Conservation (phyloP, 2,329 filamentous ascomycete genomes). For the Rhinocladiella mackenziei region DNA sequence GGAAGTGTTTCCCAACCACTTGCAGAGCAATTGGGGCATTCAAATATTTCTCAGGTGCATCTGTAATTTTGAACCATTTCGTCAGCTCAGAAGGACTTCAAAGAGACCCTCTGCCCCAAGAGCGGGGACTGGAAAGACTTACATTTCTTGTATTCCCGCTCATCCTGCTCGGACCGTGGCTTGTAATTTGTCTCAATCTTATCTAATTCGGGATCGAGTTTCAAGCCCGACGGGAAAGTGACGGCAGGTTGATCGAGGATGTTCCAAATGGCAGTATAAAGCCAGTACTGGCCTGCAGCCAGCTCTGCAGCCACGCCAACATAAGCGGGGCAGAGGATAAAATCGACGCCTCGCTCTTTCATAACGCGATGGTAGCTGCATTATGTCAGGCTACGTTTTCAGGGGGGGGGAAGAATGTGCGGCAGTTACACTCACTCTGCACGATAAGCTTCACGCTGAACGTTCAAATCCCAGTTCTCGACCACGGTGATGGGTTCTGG, state of each 20-base stretch:
- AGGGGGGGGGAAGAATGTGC: too few relatives aligned
- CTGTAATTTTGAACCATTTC: slow-evolving; percentile 20
- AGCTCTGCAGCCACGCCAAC: slow-evolving; percentile 49
- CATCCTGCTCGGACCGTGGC: slow-evolving; percentile 39
- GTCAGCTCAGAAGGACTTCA: too few relatives aligned
- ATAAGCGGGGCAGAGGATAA: slow-evolving; percentile 53
- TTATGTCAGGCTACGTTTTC: too few relatives aligned
- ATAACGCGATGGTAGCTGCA: slow-evolving; percentile 43
- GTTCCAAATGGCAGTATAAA: slow-evolving; percentile 66
- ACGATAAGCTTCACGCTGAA: slow-evolving; percentile 49
- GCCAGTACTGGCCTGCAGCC: slow-evolving; percentile 56
- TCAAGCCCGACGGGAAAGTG: slow-evolving; percentile 52
- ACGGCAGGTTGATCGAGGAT: slow-evolving; percentile 62
- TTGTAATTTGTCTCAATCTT: slow-evolving; percentile 1
- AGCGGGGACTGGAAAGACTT: slow-evolving; percentile 1
- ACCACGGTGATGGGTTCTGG: slow-evolving; percentile 37
- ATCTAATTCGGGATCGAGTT: slow-evolving; percentile 35
- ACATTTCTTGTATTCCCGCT: slow-evolving; percentile 43
- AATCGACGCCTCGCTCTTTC: slow-evolving; percentile 42
- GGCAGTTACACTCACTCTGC: slow-evolving; percentile 40
- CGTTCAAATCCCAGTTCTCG: slow-evolving; percentile 37
- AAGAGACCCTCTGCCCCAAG: too few relatives aligned
- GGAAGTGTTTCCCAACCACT: slow-evolving; percentile 50
- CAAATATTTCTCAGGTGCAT: slow-evolving; percentile 45
- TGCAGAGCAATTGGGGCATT: slow-evolving; percentile 52